Evolutionary conservation across 768 basidiomycete species (phyloP).

Genomic region (Suillus clintonianus): DNA sequence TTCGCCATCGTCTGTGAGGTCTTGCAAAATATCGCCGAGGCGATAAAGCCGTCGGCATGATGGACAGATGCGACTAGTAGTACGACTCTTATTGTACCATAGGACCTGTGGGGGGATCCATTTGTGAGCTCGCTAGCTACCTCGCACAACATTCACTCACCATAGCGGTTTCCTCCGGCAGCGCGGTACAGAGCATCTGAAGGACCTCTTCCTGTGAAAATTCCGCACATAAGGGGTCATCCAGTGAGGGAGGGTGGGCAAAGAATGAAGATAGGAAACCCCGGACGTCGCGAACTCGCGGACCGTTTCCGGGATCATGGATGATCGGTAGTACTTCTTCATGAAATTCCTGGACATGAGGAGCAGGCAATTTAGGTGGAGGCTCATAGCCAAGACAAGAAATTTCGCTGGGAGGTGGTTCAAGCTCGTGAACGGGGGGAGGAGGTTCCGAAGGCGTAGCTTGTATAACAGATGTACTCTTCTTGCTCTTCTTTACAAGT

Average conservation of each 20-base stretch:
- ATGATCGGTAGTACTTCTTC: conserved; percentile 54
- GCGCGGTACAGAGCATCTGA: conserved; percentile 67
- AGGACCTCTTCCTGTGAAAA: conserved; percentile 76
- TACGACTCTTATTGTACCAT: conserved; percentile 86
- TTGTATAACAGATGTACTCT: conserved; percentile 6
- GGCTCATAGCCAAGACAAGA: conserved; percentile 10
- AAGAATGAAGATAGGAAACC: conserved; percentile 69
- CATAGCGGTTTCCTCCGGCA: conserved; percentile 72
- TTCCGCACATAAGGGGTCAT: conserved; percentile 72
- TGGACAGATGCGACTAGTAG: conserved; percentile 71
- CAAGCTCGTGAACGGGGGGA: conserved; percentile 6
- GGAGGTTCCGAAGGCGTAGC: neutral
- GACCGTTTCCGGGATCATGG: conserved; percentile 77
- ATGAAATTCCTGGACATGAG: neutral
- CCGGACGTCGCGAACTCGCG: conserved; percentile 68
- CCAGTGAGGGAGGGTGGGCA: conserved; percentile 61
- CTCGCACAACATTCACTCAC: conserved; percentile 50
- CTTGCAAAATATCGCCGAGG: conserved; percentile 64
- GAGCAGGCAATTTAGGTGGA: conserved; percentile 1
- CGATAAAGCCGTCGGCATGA: conserved; percentile 73
- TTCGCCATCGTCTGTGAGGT: conserved; percentile 37
- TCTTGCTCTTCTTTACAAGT: conserved; percentile 35
- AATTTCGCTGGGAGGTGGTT: conserved; percentile 3
- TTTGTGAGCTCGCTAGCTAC: neutral
- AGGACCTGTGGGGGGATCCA: conserved; percentile 53